phyloP scores from a whole-genome alignment of 768 basidiomycete genomes.

The Infundibulicybe gibba region DNA sequence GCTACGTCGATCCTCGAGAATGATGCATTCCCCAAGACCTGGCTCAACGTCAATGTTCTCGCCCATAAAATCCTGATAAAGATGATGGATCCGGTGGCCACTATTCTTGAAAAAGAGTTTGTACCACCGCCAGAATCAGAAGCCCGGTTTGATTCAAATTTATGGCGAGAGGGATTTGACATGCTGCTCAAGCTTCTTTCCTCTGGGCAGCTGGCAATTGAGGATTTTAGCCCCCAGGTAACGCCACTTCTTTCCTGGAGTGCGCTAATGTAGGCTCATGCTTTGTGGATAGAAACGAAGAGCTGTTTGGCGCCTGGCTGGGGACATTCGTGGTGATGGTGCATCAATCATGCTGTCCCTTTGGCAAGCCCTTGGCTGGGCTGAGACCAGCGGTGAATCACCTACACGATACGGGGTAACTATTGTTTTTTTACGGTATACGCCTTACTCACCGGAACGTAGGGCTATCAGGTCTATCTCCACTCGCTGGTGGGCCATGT shows the following conservation, averaged over 20 bases:
- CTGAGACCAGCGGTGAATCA: slow-evolving; percentile 52
- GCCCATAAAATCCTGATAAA: slow-evolving; percentile 87
- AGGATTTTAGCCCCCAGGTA: slow-evolving; percentile 93
- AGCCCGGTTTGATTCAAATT: slow-evolving; percentile 62
- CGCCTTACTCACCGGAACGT: slow-evolving; percentile 10
- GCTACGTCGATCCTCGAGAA: slow-evolving; percentile 78
- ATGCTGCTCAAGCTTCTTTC: slow-evolving; percentile 84
- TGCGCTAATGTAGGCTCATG: neutral
- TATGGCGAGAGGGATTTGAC: slow-evolving; percentile 82
- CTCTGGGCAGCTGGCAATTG: slow-evolving; percentile 89
- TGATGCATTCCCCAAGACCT: slow-evolving; percentile 84
- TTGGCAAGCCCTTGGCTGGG: slow-evolving; percentile 86
- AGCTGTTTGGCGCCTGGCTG: slow-evolving; percentile 94
- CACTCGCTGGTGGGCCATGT: slow-evolving; percentile 85
- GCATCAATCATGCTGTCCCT: slow-evolving; percentile 72
- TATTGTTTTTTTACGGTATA: slow-evolving; percentile 5
- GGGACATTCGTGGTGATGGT: slow-evolving; percentile 92
- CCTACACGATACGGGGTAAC: slow-evolving; percentile 70
- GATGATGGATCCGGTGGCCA: slow-evolving; percentile 79
- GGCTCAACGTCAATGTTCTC: slow-evolving; percentile 89
- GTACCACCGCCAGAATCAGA: slow-evolving; percentile 66
- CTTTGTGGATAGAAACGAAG: slow-evolving; percentile 69
- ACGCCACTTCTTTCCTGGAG: slow-evolving; percentile 6
- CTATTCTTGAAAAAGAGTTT: slow-evolving; percentile 76
- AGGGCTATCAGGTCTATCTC: slow-evolving; percentile 85